Evolutionary conservation across 306 rosid genomes (phyloP), one percentile per base, ranked within the genome.

Genomic region (Dryas drummondii): DNA sequence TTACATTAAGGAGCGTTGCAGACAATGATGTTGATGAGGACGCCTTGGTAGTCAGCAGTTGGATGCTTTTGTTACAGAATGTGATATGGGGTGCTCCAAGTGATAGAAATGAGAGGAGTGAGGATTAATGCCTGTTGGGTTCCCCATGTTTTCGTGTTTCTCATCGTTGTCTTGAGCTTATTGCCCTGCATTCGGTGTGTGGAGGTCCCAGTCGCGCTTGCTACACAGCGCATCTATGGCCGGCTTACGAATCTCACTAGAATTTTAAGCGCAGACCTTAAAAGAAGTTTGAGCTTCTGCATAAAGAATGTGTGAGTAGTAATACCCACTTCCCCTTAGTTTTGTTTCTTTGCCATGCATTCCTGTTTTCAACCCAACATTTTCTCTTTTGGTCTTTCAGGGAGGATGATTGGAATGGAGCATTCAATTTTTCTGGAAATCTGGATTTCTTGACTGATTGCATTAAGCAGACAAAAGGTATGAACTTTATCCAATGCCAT

Each of bases 401-500:
- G 84, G 57, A 77, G 19, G 67, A 78, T 16, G 97, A 92, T 86
- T 92, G 93, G 96, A 72, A 82, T 68, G 91, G 79, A 61, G 96
- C 97, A 17, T 92, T 88, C 74, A 80, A 89, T 81, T 92, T 78
- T 70, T 16, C 70, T 1, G 91, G 86, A 22, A 89, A 51, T 54
- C 58, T 81, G 78, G 93, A 79, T 49, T 92, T 92, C 42, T 79
- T 92, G 77, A 71, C 86, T 44, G 42, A 78, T 50, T 92, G 97
- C 58, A 83, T 89, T 16, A 89, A 88, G 84, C 79, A 75, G 71
- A 88, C 82, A 0, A 74, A 80, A 75, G 91, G 97, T 89, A 84
- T 22, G 60, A 68, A 10, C 63, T 46, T 60, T 19, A 9, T 45
- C 56, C 53, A 27, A 9, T 68, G 64, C 54, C 51, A 32, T 32